Percentiles rank a stretch among this genome's conserved stretches.
Evolutionary conservation across 2,329 filamentous ascomycete genomes (phyloP).

Genomic region (Fusarium kyushuense): DNA sequence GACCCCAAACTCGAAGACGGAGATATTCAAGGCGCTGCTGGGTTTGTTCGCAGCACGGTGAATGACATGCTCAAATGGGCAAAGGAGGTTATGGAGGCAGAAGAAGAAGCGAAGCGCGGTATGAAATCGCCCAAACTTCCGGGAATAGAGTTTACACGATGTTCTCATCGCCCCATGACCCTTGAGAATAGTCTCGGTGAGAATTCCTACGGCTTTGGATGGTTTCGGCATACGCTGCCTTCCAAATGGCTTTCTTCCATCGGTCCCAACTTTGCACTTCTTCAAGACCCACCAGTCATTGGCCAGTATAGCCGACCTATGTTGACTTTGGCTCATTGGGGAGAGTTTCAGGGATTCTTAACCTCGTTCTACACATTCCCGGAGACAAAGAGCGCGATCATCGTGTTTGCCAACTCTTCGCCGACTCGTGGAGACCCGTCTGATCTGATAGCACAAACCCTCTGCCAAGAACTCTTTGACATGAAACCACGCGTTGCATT

Average conservation of each 20-base stretch:
- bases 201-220: background rate
- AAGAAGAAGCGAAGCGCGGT: background rate
- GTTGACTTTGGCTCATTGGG: background rate
- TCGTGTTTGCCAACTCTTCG: background rate
- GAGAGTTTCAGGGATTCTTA: background rate
- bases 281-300: background rate
- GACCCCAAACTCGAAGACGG: background rate
- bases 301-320: background rate
- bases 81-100: background rate
- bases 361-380: background rate
- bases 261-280: slow-evolving; percentile 3
- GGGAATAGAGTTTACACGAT: background rate
- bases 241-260: slow-evolving; percentile 2
- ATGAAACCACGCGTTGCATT: background rate
- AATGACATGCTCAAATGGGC: slow-evolving; percentile 6
- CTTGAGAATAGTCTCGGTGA: background rate
- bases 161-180: background rate
- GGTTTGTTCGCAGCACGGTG: background rate
- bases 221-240: background rate
- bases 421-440: background rate
- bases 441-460: background rate
- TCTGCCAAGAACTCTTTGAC: background rate
- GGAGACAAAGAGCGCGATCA: background rate
- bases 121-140: background rate
- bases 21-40: background rate